A percentile compares a stretch with the other conserved stretches of the same genome.
Evolutionary conservation across 352 stramenopile genomes (phyloP).

Genomic region (Phytophthora hybrid): DNA sequence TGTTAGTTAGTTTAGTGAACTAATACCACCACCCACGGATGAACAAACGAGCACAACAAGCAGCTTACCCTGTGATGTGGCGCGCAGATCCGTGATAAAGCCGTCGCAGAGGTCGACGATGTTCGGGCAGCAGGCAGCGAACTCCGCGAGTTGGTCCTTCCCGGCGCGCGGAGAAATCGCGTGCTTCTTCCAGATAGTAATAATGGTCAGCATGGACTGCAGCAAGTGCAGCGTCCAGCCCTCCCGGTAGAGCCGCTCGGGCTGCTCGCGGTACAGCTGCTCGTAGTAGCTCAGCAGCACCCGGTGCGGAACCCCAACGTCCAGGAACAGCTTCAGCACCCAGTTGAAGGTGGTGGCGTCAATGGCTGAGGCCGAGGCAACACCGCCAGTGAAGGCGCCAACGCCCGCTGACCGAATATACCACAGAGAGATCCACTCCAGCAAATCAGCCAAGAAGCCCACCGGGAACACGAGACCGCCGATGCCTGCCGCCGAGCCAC

Average conservation of each 20-base stretch:
- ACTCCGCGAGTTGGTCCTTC: conserved; percentile 76
- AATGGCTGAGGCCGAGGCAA: conserved; percentile 59
- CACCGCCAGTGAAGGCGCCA: conserved; percentile 44
- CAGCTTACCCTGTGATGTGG: conserved; percentile 73
- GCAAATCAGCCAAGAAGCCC: conserved; percentile 71
- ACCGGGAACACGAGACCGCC: conserved; percentile 80
- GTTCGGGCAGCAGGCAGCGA: conserved; percentile 79
- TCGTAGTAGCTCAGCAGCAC: conserved; percentile 84
- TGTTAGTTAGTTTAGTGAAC: no score
- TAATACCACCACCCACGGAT: no score
- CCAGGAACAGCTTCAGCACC: conserved; percentile 84
- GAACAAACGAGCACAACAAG: no score
- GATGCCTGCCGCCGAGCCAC: conserved; percentile 44
- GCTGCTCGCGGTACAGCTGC: conserved; percentile 78
- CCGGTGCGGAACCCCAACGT: conserved; percentile 81
- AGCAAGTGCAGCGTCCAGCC: conserved; percentile 86
- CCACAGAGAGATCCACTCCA: conserved; percentile 85
- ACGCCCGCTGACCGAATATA: conserved; percentile 73
- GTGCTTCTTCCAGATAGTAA: conserved; percentile 87
- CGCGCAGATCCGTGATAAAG: conserved; percentile 83
- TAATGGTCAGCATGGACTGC: conserved; percentile 75
- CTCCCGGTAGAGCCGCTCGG: conserved; percentile 75
- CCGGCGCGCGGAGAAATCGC: conserved; percentile 72
- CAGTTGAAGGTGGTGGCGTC: conserved; percentile 84
- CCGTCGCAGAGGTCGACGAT: conserved; percentile 83